Conservation (phyloP, 352 stramenopile species). For the Aphanomyces cochlioides region DNA sequence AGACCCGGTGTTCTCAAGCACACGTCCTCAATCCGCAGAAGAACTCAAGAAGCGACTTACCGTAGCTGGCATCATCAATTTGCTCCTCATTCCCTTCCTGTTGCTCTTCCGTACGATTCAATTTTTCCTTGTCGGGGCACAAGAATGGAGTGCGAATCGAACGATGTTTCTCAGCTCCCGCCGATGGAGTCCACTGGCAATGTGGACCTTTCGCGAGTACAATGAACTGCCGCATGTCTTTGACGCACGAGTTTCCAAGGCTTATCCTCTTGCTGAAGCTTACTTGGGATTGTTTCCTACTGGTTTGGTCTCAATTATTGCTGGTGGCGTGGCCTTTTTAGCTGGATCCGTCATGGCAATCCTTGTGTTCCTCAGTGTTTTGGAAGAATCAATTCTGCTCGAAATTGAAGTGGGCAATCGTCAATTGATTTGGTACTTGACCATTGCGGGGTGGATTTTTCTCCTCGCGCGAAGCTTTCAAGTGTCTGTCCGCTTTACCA, state of each 20-base stretch:
- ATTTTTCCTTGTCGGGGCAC: constrained; percentile 95
- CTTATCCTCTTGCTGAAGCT: constrained; percentile 87
- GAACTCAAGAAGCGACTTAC: constrained; percentile 92
- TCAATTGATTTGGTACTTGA: constrained; percentile 97
- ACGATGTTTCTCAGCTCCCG: constrained; percentile 93
- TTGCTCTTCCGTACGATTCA: constrained; percentile 96
- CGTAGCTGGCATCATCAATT: constrained; percentile 91
- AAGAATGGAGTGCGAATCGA: constrained; percentile 91
- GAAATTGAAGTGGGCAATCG: constrained; percentile 92
- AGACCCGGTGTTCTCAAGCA: constrained; percentile 94
- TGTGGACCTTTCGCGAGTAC: constrained; percentile 96
- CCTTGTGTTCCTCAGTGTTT: constrained; percentile 89
- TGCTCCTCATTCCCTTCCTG: constrained; percentile 95
- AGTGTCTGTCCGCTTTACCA: constrained; percentile 69
- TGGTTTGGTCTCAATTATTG: constrained; percentile 85
- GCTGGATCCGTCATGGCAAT: constrained; percentile 94
- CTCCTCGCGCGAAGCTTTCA: constrained; percentile 70
- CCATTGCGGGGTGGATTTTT: constrained; percentile 84
- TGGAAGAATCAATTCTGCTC: constrained; percentile 94
- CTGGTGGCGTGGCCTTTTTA: constrained; percentile 93
- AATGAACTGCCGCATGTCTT: constrained; percentile 98
- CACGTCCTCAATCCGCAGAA: constrained; percentile 81
- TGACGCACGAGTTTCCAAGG: constrained; percentile 89
- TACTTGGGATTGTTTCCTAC: constrained; percentile 95
- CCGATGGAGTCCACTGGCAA: constrained; percentile 88